Percentiles rank a stretch among this genome's conserved stretches.
Evolutionary conservation across 768 basidiomycete species (phyloP).

Genomic region (Tylopilus felleus): DNA sequence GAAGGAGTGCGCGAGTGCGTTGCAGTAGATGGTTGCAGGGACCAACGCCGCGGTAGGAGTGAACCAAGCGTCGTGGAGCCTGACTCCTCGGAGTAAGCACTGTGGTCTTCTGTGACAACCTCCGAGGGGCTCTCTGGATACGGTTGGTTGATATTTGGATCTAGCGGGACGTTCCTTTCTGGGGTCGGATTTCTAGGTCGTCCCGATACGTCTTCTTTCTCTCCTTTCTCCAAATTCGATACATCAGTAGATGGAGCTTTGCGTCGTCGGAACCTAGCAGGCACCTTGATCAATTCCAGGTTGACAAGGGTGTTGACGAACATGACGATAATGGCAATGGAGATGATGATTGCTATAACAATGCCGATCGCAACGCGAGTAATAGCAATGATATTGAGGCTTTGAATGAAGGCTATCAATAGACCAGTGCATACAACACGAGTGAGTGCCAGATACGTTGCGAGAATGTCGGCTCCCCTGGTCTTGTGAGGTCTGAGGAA

Average conservation of each 20-base stretch:
- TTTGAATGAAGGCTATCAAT: slow-evolving; percentile 73
- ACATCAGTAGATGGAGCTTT: slow-evolving; percentile 8
- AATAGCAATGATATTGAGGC: slow-evolving; percentile 63
- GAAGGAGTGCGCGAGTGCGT: slow-evolving; percentile 31
- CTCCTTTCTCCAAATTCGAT: slow-evolving; percentile 31
- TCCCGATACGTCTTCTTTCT: slow-evolving; percentile 16
- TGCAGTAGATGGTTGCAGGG: slow-evolving; percentile 27
- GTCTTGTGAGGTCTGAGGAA: slow-evolving; percentile 62
- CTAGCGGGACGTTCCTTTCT: slow-evolving; percentile 39
- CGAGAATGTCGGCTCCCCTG: slow-evolving; percentile 67
- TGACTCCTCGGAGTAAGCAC: slow-evolving; percentile 31
- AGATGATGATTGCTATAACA: slow-evolving; percentile 67
- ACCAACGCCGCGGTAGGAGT: slow-evolving; percentile 32
- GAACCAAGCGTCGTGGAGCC: slow-evolving; percentile 36
- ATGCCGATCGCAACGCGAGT: slow-evolving; percentile 80
- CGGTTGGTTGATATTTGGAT: slow-evolving; percentile 41
- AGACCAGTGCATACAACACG: slow-evolving; percentile 69
- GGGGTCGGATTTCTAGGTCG: slow-evolving; percentile 56
- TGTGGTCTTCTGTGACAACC: slow-evolving; percentile 19
- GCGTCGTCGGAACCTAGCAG: slow-evolving; percentile 17
- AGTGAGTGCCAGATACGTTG: slow-evolving; percentile 60
- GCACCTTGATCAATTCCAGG: slow-evolving; percentile 33
- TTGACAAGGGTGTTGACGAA: slow-evolving; percentile 65
- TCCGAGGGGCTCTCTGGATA: slow-evolving; percentile 40
- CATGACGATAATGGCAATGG: slow-evolving; percentile 65